Evolutionary conservation across 2,329 filamentous ascomycete genomes (phyloP), one percentile per base, ranked within the genome.

Genomic region (Neofusicoccum umdonicola): DNA sequence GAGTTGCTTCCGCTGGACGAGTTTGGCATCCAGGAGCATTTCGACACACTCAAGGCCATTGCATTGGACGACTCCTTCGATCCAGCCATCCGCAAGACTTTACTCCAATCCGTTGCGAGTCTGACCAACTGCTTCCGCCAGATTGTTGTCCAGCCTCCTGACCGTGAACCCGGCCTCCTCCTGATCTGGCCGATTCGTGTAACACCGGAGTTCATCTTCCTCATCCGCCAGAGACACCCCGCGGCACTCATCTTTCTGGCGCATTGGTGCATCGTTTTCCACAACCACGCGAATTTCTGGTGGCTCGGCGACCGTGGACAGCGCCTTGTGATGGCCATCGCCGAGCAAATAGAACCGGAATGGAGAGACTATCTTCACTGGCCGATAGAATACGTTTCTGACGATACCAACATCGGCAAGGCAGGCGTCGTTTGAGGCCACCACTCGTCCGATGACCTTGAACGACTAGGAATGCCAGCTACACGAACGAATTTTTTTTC

Each of bases 141-240:
- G 35, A 54, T 65, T 34, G 9, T 57, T 37, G n/a, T 44, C 11
- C 56, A 65, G 22, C 68, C 70, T 19, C 17, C 62, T 13, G 73
- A 73, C 15, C 77, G 77, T 62, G 74, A 76, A 60, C 67, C 74
- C 3, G 69, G 76, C n/a, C 73, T 74, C 48, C 65, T 74, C 45
- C 77, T 72, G 52, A 71, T 71, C 39, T 80, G 78, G 78, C 77
- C 78, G 7, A 68, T 77, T 41, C 71, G 74, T 8, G 66, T 80
- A 4, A 68, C 70, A 4, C 62, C 71, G 1, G 72, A 69, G 4
- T 80, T 76, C 62, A 64, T 77, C 17, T 63, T 65, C 1, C 62
- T 74, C 50, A 64, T 80, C 1, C 72, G 72, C 5, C 68, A 73
- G 42, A 68, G 69, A 22, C 69, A 76, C 15, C 70, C 76, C 7